Conservation (phyloP, 441 rosid species). For the Euphorbia schlechtendalii region DNA sequence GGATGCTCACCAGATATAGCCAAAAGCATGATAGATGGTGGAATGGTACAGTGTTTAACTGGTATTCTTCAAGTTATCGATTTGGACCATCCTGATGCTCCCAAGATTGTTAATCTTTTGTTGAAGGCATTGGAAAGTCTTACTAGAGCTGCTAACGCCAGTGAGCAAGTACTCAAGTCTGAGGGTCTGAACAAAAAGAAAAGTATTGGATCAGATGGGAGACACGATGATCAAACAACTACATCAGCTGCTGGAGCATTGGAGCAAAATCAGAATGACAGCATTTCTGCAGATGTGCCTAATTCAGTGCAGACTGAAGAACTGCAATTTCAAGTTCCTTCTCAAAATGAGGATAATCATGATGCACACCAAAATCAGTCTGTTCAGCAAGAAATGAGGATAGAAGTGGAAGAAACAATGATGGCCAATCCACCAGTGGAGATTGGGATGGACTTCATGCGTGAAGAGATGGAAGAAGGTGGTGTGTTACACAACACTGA, state of each 20-base stretch:
- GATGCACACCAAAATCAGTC: conserved; percentile 44
- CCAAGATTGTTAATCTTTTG: conserved; percentile 77
- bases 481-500: conserved; percentile 49
- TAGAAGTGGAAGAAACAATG: conserved; percentile 56
- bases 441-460: conserved; percentile 80
- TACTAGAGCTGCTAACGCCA: conserved; percentile 91
- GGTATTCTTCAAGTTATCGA: conserved; percentile 80
- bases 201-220: conserved; percentile 39
- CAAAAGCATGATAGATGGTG: conserved; percentile 94
- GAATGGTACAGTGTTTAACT: conserved; percentile 74
- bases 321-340: conserved; percentile 42
- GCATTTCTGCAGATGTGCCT: conserved; percentile 41
- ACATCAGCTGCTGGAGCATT: conserved; percentile 38
- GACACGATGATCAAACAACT: conserved; percentile 42
- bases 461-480: conserved; percentile 79
- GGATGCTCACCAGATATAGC: conserved; percentile 96
- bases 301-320: conserved; percentile 44
- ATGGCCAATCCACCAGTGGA: conserved; percentile 50
- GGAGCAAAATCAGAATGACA: conserved; percentile 43
- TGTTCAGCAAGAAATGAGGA: conserved; percentile 65
- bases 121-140: conserved; percentile 86
- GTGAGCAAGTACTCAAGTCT: conserved; percentile 65
- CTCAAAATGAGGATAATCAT: conserved; percentile 42
- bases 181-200: conserved; percentile 68
- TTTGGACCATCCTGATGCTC: conserved; percentile 97